Evolutionary conservation across 192 early-diverging fungal genomes (phyloP).

Genomic region (Umbelopsis vinacea): DNA sequence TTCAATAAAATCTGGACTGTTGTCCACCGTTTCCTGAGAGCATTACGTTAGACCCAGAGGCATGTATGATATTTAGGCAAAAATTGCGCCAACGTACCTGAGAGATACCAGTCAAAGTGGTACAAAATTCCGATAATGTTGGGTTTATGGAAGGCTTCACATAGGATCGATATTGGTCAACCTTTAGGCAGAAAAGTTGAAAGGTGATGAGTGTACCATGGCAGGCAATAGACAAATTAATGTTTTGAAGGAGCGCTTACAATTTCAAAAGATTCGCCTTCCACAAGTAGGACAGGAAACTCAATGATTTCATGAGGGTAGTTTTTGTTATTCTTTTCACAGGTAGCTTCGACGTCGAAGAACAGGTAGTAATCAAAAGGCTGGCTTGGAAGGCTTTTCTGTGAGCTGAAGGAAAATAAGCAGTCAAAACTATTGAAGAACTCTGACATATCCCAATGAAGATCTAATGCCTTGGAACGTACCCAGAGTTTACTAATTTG

Average conservation of each 20-base stretch:
- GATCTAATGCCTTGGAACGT: background rate
- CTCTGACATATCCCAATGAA: background rate
- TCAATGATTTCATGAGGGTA: conserved; percentile 88
- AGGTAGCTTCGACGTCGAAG: conserved; percentile 86
- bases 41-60: background rate
- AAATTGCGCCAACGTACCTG: conserved; percentile 52
- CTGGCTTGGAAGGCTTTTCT: conserved; percentile 25
- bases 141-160: conserved; percentile 72
- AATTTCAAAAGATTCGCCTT: conserved; percentile 61
- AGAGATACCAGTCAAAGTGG: conserved; percentile 76
- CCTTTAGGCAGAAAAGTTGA: conserved; percentile 39
- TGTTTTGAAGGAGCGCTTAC: conserved; percentile 37
- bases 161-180: conserved; percentile 75
- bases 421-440: background rate
- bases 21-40: conserved; percentile 51
- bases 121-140: conserved; percentile 75
- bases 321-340: conserved; percentile 54
- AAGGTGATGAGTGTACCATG: too few relatives aligned
- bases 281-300: conserved; percentile 77
- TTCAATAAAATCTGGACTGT: conserved; percentile 48
- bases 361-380: conserved; percentile 71
- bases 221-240: too few relatives aligned
- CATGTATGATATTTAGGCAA: background rate
- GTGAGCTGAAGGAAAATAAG: background rate
- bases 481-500: background rate